Conservation (phyloP, 345 rosid genomes). For the Syzygium jambos region DNA sequence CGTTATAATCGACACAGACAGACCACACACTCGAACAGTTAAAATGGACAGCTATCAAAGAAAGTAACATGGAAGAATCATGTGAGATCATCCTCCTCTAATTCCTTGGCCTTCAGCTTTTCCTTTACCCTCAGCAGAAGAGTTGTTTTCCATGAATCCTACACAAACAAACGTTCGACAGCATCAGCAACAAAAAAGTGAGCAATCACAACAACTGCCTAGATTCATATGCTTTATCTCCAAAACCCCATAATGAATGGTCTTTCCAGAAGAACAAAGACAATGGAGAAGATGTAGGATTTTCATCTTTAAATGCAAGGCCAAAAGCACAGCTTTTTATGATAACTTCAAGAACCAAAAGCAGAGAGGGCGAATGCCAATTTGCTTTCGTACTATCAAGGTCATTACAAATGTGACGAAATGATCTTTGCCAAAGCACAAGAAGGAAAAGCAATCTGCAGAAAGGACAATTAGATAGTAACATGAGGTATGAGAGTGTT, state of each 20-base stretch:
- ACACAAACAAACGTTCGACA: neutral
- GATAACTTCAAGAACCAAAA: neutral
- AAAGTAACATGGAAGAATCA: neutral
- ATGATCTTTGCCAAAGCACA: neutral
- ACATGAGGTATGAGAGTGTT: neutral
- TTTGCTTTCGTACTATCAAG: neutral
- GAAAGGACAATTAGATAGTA: neutral
- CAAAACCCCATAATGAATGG: neutral
- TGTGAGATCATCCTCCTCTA: constrained; percentile 97
- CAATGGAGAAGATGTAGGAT: neutral
- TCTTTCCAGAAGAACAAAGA: neutral
- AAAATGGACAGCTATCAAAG: constrained; percentile 2
- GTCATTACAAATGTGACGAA: neutral
- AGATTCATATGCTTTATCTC: neutral
- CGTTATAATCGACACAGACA: neutral
- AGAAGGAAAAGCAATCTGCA: neutral
- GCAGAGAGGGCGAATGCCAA: neutral
- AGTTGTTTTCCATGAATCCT: constrained; percentile 98
- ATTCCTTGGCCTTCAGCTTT: constrained; percentile 88
- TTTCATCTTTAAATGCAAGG: neutral
- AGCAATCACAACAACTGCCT: neutral
- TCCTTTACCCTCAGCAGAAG: constrained; percentile 94
- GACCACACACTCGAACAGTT: neutral
- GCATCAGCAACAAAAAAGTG: neutral
- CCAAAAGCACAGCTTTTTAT: neutral